Evolutionary conservation across 352 stramenopile species (phyloP), one percentile per base, ranked within the genome.

Genomic region (Globisporangium barbulae): DNA sequence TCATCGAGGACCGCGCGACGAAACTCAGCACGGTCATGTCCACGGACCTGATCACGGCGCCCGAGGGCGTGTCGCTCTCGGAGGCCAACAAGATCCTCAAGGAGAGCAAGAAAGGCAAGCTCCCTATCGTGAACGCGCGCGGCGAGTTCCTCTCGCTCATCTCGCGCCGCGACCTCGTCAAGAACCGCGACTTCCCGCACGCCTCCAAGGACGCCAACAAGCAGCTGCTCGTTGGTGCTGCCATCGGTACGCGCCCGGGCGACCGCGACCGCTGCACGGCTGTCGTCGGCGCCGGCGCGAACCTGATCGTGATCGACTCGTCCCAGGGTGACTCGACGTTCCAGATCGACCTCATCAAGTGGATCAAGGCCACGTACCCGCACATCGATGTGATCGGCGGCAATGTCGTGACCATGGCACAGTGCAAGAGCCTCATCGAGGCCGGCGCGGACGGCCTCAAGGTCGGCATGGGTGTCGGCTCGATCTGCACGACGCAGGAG

Each of bases 401-500:
- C 62, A 99, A 99, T 79, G 97, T 99, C 31, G 97, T 99, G 31
- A 99, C 98, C 41, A 91, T 94, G 53, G 88, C 89, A 33, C 98
- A 99, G 85, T 98, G 96, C 66, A 93, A 98, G 72, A 97, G 98
- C 75, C 89, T 99, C 21, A 99, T 99, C 63, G 85, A 99, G 52
- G 97, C 97, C 33, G 98, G 98, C 48, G 98, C 96, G 15, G 98
- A 99, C 69, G 98, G 97, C n/a, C 85, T 99, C 52, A 97, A 98
- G 67, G 97, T 99, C 48, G 98, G 98, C 64, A 99, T 99, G 98
- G 98, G 98, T 66, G 97, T 99, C 41, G 98, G 98, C 64, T 99
- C 96, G 59, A 99, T 99, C 75, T 99, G 98, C 82, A 99, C 98
- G 41, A 99, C 98, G 28, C 98, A 99, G 83, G 98, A 99, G 79